These are phyloP conservation scores for Trichoderma breve DNA, from an alignment of 2,329 filamentous ascomycete genomes.

Conservation along the genomic window DNA sequence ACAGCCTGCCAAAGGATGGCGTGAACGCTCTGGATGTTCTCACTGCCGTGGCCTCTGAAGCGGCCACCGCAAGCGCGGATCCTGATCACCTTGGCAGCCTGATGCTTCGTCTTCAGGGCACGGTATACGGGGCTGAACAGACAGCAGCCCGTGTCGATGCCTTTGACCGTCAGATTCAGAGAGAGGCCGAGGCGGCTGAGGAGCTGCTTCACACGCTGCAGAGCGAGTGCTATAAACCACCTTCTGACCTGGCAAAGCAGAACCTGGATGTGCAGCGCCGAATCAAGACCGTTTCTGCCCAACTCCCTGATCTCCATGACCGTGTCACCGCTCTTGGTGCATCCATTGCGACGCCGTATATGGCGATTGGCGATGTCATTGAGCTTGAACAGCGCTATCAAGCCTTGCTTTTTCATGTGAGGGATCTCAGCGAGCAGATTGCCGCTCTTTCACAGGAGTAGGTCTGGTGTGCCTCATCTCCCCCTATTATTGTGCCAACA, in stretches of 20 bases:
- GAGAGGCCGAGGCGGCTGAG: slow-evolving; percentile 45
- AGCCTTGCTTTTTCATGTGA: slow-evolving; percentile 55
- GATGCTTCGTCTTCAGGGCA: slow-evolving; percentile 56
- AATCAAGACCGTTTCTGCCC: slow-evolving; percentile 63
- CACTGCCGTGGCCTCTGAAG: slow-evolving; percentile 48
- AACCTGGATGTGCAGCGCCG: slow-evolving; percentile 73
- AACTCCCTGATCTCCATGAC: slow-evolving; percentile 61
- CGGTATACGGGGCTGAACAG: slow-evolving; percentile 55
- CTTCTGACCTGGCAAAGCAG: slow-evolving; percentile 60
- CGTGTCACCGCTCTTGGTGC: slow-evolving; percentile 45
- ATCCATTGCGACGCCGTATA: slow-evolving; percentile 36
- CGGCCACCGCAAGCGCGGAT: slow-evolving; percentile 49
- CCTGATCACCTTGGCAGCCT: slow-evolving; percentile 49
- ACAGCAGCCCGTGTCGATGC: slow-evolving; percentile 51
- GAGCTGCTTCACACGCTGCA: slow-evolving; percentile 44
- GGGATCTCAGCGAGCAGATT: slow-evolving; percentile 60
- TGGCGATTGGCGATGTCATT: slow-evolving; percentile 57
- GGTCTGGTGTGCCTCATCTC: slow-evolving; percentile 68
- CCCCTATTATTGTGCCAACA: slow-evolving; percentile 65
- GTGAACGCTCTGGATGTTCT: slow-evolving; percentile 56
- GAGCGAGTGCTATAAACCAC: slow-evolving; percentile 50
- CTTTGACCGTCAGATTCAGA: slow-evolving; percentile 56
- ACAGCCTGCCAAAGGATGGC: slow-evolving; percentile 55
- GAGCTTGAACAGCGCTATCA: slow-evolving; percentile 59
- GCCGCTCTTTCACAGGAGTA: slow-evolving; percentile 54